These are phyloP conservation scores for Toxoplasma gondii DNA, from an alignment of 169 alveolate genomes.

Conservation along the genomic window DNA sequence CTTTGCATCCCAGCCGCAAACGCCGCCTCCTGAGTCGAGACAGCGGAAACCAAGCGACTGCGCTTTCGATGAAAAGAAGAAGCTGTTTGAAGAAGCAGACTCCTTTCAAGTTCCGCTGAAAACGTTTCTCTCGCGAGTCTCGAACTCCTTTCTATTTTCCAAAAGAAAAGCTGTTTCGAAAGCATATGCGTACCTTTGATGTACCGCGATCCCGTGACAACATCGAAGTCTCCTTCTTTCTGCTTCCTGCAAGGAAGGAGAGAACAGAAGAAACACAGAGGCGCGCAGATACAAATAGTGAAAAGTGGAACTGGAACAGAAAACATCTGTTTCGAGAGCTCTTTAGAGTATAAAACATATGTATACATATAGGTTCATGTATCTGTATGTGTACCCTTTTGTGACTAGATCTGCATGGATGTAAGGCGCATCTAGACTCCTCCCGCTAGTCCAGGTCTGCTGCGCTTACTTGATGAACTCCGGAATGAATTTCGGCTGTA, in stretches of 20 bases:
- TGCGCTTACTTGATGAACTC: conserved; percentile 80
- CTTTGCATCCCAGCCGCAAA: conserved; percentile 94
- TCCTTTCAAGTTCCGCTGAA: not conserved
- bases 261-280: not conserved
- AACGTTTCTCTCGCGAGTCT: too few species aligned
- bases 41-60: not conserved
- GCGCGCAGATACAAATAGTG: not conserved
- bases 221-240: conserved; percentile 88
- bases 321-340: too few species aligned
- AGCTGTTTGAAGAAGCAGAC: not conserved
- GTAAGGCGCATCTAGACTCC: too few species aligned
- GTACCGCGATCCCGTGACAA: conserved; percentile 97
- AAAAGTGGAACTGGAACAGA: too few species aligned
- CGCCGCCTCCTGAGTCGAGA: conserved; percentile 91
- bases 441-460: not conserved
- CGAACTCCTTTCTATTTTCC: too few species aligned
- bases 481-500: conserved; percentile 90
- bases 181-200: conserved; percentile 28
- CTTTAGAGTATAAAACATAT: too few species aligned
- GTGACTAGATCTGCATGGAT: too few species aligned
- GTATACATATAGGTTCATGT: too few species aligned
- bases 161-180: too few species aligned
- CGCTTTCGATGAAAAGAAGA: not conserved
- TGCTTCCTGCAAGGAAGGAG: conserved; percentile 75
- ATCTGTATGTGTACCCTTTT: too few species aligned